Evolutionary conservation across 2,329 filamentous ascomycete species (phyloP).

Genomic region (Raffaelea deltoideospora): DNA sequence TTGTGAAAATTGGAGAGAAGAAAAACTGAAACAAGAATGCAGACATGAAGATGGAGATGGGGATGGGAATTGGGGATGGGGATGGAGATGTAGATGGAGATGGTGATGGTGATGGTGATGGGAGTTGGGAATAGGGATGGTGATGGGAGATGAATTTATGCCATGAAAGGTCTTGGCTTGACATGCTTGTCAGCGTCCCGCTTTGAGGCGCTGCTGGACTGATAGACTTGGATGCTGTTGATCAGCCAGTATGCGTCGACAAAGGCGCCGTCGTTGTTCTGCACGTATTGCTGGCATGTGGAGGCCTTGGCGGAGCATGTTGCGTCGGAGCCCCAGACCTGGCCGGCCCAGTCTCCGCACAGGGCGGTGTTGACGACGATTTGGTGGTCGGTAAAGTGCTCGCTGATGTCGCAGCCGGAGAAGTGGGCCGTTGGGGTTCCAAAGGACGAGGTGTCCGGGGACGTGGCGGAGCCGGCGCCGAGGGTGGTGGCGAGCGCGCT

Average conservation of each 20-base stretch:
- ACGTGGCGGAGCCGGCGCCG: slow-evolving; percentile 39
- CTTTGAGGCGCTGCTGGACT: slow-evolving; percentile 13
- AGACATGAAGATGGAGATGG: too few species aligned
- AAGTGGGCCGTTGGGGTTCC: slow-evolving; percentile 55
- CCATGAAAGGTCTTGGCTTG: too few species aligned
- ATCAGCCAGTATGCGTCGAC: slow-evolving; percentile 62
- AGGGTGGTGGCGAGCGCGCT: slow-evolving; percentile 12
- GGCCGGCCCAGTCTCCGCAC: slow-evolving; percentile 77
- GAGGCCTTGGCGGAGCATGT: slow-evolving; percentile 44
- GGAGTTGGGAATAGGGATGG: too few species aligned
- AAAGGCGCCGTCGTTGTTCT: slow-evolving; percentile 55
- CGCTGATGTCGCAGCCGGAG: slow-evolving; percentile 53
- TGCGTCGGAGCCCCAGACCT: slow-evolving; percentile 42
- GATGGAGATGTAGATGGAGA: too few species aligned
- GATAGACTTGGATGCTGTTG: slow-evolving; percentile 54
- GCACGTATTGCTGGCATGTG: slow-evolving; percentile 60
- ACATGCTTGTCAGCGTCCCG: too few species aligned
- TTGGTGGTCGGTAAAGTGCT: slow-evolving; percentile 55
- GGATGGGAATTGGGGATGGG: too few species aligned
- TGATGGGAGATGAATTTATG: too few species aligned
- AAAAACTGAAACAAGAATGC: too few species aligned
- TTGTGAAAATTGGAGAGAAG: too few species aligned
- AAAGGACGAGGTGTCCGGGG: slow-evolving; percentile 55
- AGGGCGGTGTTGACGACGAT: slow-evolving; percentile 75
- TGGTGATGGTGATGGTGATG: too few species aligned